phyloP scores from a whole-genome alignment of 1,284 basidiomycete genomes.

The Tilletiaria anomala region DNA sequence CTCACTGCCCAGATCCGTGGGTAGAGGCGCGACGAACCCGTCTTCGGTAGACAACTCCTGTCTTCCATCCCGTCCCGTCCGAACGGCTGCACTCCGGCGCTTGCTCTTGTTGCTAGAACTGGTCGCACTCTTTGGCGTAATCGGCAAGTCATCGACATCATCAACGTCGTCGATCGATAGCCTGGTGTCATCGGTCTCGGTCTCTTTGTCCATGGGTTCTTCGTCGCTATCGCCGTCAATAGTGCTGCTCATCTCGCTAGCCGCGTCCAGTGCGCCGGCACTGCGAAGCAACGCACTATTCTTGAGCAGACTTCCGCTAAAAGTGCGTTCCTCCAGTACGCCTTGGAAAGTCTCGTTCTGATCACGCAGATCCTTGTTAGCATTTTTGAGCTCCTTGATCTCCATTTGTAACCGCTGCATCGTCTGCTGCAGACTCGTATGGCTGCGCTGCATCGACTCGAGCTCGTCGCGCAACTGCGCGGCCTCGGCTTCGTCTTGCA shows the following conservation, averaged over 20 bases:
- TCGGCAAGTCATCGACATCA: slow-evolving; percentile 23
- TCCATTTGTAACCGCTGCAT: slow-evolving; percentile 17
- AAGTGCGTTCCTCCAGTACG: slow-evolving; percentile 26
- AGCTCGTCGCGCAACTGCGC: slow-evolving; percentile 7
- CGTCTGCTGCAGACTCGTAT: slow-evolving; percentile 14
- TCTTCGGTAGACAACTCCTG: too few relatives aligned
- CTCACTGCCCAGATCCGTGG: slow-evolving; percentile 50
- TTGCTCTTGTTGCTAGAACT: slow-evolving; percentile 2
- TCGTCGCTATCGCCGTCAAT: slow-evolving; percentile 10
- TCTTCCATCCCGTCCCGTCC: too few relatives aligned
- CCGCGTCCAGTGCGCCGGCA: not conserved
- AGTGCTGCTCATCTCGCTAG: not conserved
- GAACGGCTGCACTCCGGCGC: slow-evolving; percentile 2
- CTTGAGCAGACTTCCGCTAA: slow-evolving; percentile 20
- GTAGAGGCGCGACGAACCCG: too few relatives aligned
- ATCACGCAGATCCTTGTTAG: slow-evolving; percentile 14
- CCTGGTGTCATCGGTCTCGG: slow-evolving; percentile 9
- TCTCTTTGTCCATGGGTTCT: slow-evolving; percentile 9
- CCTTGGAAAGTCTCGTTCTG: slow-evolving; percentile 25
- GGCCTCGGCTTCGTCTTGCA: not conserved
- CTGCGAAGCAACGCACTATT: slow-evolving; percentile 18
- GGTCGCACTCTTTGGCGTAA: too few relatives aligned
- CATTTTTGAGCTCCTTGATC: slow-evolving; percentile 14
- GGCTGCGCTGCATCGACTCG: slow-evolving; percentile 11
- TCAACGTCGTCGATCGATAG: slow-evolving; percentile 20